A percentile compares a stretch with the other conserved stretches of the same genome.
Conservation (phyloP, 345 rosid genomes). For the Jatropha curcas region DNA sequence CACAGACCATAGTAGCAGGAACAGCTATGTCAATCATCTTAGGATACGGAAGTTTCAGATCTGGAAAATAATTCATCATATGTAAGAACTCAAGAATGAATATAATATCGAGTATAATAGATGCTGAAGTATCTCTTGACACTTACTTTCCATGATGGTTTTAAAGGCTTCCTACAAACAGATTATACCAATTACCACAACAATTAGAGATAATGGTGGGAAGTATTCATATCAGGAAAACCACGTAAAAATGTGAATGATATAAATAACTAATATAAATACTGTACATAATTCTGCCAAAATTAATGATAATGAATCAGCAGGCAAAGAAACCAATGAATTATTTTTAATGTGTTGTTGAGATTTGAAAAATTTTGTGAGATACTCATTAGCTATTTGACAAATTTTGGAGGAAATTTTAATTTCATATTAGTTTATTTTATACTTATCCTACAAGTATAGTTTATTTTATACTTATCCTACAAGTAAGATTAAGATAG, state of each 20-base stretch:
- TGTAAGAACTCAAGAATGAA: not conserved
- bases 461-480: too few species aligned
- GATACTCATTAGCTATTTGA: too few species aligned
- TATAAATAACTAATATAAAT: not conserved
- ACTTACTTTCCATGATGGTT: slow-evolving; percentile 83
- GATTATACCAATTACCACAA: too few species aligned
- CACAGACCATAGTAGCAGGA: slow-evolving; percentile 85
- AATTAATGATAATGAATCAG: not conserved
- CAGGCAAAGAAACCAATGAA: not conserved
- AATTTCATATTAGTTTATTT: too few species aligned
- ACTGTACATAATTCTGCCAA: not conserved
- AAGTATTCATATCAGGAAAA: not conserved
- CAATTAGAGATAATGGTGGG: not conserved
- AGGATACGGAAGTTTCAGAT: slow-evolving; percentile 79
- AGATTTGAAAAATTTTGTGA: too few species aligned
- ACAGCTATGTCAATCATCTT: slow-evolving; percentile 88
- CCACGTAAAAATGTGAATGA: not conserved
- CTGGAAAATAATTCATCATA: slow-evolving; percentile 31
- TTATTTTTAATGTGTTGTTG: too few species aligned
- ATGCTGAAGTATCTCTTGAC: too few species aligned
- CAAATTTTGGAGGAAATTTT: too few species aligned
- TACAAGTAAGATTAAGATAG: too few species aligned
- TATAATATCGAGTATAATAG: not conserved
- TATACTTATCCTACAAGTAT: too few species aligned
- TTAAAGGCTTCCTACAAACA: slow-evolving; percentile 66